Conservation (phyloP, 495 filamentous ascomycete genomes). For the Platismatia glauca region DNA sequence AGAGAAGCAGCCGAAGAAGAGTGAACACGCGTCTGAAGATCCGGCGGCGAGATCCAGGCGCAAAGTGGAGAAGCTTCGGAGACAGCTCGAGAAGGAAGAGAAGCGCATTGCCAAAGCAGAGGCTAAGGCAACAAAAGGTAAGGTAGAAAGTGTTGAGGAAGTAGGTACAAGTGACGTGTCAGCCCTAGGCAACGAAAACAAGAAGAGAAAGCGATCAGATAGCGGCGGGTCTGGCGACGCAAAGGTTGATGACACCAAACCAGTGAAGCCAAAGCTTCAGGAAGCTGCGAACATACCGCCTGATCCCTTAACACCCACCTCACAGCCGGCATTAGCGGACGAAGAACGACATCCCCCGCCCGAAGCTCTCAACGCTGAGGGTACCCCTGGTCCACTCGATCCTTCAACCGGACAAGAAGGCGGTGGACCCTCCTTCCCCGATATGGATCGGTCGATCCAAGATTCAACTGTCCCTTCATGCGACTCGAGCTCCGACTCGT, state of each 20-base stretch:
- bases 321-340: constrained; percentile 17
- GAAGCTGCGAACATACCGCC: constrained; percentile 16
- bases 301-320: constrained; percentile 21
- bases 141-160: neutral
- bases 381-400: neutral
- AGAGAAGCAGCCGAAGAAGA: constrained; percentile 23
- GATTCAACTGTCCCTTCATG: constrained; percentile 31
- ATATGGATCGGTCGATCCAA: neutral
- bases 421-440: neutral
- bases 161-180: neutral
- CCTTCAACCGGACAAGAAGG: neutral
- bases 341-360: neutral
- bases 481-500: constrained; percentile 31
- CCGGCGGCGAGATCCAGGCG: constrained; percentile 36
- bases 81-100: constrained; percentile 40
- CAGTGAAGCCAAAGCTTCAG: neutral
- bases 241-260: neutral
- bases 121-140: constrained; percentile 19
- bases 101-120: constrained; percentile 42
- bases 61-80: constrained; percentile 43
- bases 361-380: neutral
- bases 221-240: neutral
- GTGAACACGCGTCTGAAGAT: constrained; percentile 26
- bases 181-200: neutral
- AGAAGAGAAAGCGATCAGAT: constrained; percentile 9